Evolutionary conservation across 1,284 basidiomycete genomes (phyloP).

Genomic region (Violaceomyces palustris): DNA sequence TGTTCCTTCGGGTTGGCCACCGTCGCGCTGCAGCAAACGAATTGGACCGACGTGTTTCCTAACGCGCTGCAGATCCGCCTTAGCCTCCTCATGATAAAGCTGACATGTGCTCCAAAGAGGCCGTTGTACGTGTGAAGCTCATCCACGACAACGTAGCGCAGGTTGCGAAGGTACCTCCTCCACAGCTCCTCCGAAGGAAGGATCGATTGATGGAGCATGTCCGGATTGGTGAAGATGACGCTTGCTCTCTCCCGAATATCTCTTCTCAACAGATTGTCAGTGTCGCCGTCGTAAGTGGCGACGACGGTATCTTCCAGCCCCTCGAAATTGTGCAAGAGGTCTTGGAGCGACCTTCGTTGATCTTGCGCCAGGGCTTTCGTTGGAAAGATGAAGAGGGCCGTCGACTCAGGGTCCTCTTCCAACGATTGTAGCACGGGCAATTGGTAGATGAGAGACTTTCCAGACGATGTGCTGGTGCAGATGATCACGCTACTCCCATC

Average conservation of each 20-base stretch:
- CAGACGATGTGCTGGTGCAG: conserved; percentile 83
- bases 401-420: conserved; percentile 63
- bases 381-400: conserved; percentile 81
- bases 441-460: conserved; percentile 77
- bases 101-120: conserved; percentile 45
- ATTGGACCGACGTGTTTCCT: conserved; percentile 68
- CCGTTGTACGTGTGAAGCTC: conserved; percentile 71
- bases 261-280: conserved; percentile 61
- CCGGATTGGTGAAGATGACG: conserved; percentile 60
- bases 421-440: conserved; percentile 68
- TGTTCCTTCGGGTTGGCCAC: conserved; percentile 65
- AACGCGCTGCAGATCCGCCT: conserved; percentile 75
- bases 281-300: conserved; percentile 84
- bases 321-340: conserved; percentile 62
- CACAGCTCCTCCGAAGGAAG: conserved; percentile 78
- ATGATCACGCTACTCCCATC: conserved; percentile 72
- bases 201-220: conserved; percentile 80
- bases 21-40: conserved; percentile 85
- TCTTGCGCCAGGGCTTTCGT: conserved; percentile 92
- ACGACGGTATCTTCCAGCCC: conserved; percentile 64
- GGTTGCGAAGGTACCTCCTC: conserved; percentile 66
- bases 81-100: conserved; percentile 55
- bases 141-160: conserved; percentile 76
- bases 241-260: conserved; percentile 53
- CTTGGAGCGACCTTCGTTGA: conserved; percentile 59